Evolutionary conservation across 75 land plant species (phyloP), one percentile per base, ranked within the genome.

Genomic region (Sequoia sempervirens): DNA sequence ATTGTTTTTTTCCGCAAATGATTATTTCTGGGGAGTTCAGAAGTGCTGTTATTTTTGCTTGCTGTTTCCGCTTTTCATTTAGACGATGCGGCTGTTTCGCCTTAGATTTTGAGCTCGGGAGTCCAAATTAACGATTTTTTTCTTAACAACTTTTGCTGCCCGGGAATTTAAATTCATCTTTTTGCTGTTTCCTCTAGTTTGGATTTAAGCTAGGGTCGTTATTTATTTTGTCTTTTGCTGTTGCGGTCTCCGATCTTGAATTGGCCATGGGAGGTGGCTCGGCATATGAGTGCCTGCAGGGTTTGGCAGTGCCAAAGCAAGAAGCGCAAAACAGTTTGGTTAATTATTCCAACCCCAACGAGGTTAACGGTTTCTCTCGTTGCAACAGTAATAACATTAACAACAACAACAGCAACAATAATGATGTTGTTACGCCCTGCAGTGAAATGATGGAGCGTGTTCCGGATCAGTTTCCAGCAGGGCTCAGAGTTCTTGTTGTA

Each of bases 401-500:
- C n/a, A 61, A 4, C 4, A 61, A 61, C n/a, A 23, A 61, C 28
- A 0, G n/a, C n/a, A 68, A 68, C 72, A 70, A 32, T 70, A 30
- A 70, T 70, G 32, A 70, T 30, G 14, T 28, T 69, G 36, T 32
- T 69, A 10, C 73, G 32, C 2, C 36, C 36, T 37, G 73, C 32
- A 32, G 73, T 70, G 36, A 28, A 11, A 70, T 70, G 36, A 81
- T 81, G 82, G 86, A 81, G 37, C 52, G 74, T 0, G 84, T 76
- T 64, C 36, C 82, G 13, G 87, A 86, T 88, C 86, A 85, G 87
- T 94, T 94, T 69, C 96, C 96, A 18, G 95, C 84, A 10, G 95
- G 96, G 5, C 47, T 94, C 43, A 83, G 92, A 80, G 95, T 94
- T 79, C 90, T 94, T 15, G 95, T 93, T 10, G 96, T 94, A 43